phyloP scores from a whole-genome alignment of 495 filamentous ascomycete genomes.

The Trichoderma asperelloides region DNA sequence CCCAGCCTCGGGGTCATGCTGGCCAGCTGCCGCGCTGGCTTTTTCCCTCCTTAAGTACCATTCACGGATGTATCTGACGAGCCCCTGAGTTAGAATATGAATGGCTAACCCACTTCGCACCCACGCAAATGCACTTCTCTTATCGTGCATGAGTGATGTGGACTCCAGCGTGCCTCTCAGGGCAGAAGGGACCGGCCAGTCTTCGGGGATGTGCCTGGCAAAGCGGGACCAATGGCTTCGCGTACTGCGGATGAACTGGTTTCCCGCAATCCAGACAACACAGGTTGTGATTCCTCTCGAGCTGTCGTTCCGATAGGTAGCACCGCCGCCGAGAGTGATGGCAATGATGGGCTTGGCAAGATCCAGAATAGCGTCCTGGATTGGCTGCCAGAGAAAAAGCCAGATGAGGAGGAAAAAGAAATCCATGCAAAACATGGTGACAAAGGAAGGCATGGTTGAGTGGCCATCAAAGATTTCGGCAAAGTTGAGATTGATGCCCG shows the following conservation, averaged over 20 bases:
- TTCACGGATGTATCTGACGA: slow-evolving; percentile 53
- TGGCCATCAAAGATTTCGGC: slow-evolving; percentile 43
- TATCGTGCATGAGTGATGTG: slow-evolving; percentile 34
- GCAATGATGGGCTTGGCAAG: slow-evolving; percentile 76
- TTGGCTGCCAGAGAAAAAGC: slow-evolving; percentile 82
- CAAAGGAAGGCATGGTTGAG: slow-evolving; percentile 59
- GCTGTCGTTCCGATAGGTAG: slow-evolving; percentile 59
- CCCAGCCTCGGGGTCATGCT: slow-evolving; percentile 39
- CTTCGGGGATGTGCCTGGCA: slow-evolving; percentile 26
- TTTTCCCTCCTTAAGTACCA: slow-evolving; percentile 48
- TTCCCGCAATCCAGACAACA: slow-evolving; percentile 59
- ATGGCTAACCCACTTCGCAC: slow-evolving; percentile 61
- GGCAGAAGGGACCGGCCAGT: slow-evolving; percentile 6
- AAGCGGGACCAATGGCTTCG: slow-evolving; percentile 54
- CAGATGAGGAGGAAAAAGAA: slow-evolving; percentile 71
- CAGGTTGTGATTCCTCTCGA: slow-evolving; percentile 68
- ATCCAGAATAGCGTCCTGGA: slow-evolving; percentile 83
- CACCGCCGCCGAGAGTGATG: slow-evolving; percentile 16
- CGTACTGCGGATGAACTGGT: slow-evolving; percentile 8
- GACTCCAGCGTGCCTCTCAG: slow-evolving; percentile 22
- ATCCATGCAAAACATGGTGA: slow-evolving; percentile 76
- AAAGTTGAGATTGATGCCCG: slow-evolving; percentile 40
- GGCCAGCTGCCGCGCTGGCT: slow-evolving; percentile 21
- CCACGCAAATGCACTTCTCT: slow-evolving; percentile 42
- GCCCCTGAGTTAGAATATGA: slow-evolving; percentile 81